A percentile compares a stretch with the other conserved stretches of the same genome.
phyloP scores from a whole-genome alignment of 2,329 filamentous ascomycete genomes.

The Annulohypoxylon truncatum region DNA sequence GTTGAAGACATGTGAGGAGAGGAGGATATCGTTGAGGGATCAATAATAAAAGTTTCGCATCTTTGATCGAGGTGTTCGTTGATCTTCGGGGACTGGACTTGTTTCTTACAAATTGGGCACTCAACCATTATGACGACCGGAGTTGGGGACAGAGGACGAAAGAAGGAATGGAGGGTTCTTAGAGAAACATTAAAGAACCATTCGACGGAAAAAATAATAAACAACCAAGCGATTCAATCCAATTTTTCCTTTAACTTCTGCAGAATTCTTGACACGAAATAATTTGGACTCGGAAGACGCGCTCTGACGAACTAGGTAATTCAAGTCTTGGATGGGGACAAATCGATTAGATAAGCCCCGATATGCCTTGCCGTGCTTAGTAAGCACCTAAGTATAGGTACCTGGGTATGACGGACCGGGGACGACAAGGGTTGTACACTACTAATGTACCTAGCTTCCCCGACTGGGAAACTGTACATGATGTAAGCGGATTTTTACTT shows the following conservation, averaged over 20 bases:
- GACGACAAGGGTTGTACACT: neutral
- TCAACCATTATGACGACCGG: slow-evolving; percentile 63
- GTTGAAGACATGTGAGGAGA: slow-evolving; percentile 51
- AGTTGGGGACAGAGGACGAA: neutral
- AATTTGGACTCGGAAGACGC: slow-evolving; percentile 17
- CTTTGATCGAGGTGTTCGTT: slow-evolving; percentile 91
- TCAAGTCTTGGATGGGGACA: neutral
- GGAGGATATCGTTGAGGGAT: slow-evolving; percentile 53
- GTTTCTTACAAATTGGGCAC: slow-evolving; percentile 84
- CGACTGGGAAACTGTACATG: neutral
- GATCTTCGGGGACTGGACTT: slow-evolving; percentile 79
- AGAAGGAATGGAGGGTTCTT: neutral
- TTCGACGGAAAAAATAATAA: neutral
- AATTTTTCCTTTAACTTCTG: neutral
- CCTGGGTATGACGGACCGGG: no score
- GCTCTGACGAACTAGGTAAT: slow-evolving; percentile 13
- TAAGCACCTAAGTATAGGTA: no score
- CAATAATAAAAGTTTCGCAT: slow-evolving; percentile 76
- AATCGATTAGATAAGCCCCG: slow-evolving; percentile 11
- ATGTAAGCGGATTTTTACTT: neutral
- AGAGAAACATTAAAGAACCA: slow-evolving; percentile 4
- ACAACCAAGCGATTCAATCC: neutral
- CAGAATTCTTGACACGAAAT: slow-evolving; percentile 26
- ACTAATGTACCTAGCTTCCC: no score
- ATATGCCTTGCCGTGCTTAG: no score